Conservation (phyloP, 805 yeast species). For the Suhomyces sp. region DNA sequence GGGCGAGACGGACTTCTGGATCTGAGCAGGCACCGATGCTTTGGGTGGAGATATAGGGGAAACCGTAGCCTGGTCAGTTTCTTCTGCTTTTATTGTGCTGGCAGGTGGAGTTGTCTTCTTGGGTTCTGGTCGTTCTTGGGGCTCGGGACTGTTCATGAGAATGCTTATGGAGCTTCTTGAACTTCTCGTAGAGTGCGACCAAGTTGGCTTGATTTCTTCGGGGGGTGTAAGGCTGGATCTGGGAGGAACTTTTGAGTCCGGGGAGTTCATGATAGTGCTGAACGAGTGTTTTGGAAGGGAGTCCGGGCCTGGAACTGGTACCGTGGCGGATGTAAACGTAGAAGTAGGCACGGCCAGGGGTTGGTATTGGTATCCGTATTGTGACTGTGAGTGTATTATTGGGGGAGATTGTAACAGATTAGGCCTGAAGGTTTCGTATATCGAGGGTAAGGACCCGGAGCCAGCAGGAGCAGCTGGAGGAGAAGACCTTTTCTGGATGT, state of each 20-base stretch:
- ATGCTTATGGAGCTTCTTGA: conserved; percentile 11
- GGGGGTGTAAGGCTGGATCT: too few species aligned
- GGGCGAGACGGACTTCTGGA: conserved; percentile 10
- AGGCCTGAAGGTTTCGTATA: background rate
- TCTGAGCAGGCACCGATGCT: background rate
- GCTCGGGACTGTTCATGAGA: conserved; percentile 14
- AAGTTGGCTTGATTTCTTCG: too few species aligned
- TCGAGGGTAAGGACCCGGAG: conserved; percentile 1
- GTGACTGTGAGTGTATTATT: conserved; percentile 5
- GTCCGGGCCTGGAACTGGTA: background rate
- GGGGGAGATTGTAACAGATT: conserved; percentile 2
- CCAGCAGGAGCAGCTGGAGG: background rate
- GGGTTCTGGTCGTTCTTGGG: conserved; percentile 2
- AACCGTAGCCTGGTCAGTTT: background rate
- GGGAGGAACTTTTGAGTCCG: too few species aligned
- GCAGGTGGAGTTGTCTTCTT: background rate
- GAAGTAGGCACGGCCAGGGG: too few species aligned
- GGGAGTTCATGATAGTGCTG: conserved; percentile 1
- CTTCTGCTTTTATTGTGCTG: background rate
- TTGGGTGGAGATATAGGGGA: conserved; percentile 5
- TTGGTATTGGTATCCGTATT: conserved; percentile 1
- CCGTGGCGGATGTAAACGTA: too few species aligned
- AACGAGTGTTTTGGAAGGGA: background rate
- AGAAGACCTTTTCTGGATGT: too few species aligned
- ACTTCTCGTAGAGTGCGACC: too few species aligned